These are phyloP conservation scores for Aspergillus versicolor DNA, from an alignment of 2,329 filamentous ascomycete genomes.

Conservation along the genomic window DNA sequence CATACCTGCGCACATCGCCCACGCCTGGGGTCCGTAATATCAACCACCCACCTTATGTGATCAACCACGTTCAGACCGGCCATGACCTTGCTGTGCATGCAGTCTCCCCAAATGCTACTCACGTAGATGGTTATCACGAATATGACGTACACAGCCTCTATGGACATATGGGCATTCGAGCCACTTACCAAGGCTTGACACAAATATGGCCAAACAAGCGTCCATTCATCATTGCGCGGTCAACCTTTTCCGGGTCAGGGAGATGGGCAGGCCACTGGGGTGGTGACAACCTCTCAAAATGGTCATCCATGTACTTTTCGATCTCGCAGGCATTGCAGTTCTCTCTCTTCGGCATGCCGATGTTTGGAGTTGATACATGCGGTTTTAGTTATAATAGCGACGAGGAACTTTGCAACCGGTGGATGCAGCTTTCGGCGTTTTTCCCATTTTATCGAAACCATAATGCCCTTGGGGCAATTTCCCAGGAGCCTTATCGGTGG, in stretches of 20 bases:
- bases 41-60: conserved; percentile 72
- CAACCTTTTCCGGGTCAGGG: conserved; percentile 75
- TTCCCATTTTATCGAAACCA: conserved; percentile 80
- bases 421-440: conserved; percentile 72
- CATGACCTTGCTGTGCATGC: conserved; percentile 72
- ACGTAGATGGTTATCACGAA: conserved; percentile 68
- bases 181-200: conserved; percentile 71
- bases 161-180: conserved; percentile 72
- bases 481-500: conserved; percentile 74
- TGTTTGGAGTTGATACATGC: conserved; percentile 71
- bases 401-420: conserved; percentile 69
- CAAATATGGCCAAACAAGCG: conserved; percentile 65
- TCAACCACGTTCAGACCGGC: conserved; percentile 64
- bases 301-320: conserved; percentile 71
- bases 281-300: conserved; percentile 70
- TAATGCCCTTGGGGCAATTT: conserved; percentile 60
- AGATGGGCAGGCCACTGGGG: conserved; percentile 81
- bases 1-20: conserved; percentile 59
- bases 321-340: conserved; percentile 78
- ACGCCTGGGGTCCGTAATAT: conserved; percentile 66
- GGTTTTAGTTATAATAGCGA: conserved; percentile 69
- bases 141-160: conserved; percentile 84
- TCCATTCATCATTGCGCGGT: conserved; percentile 81
- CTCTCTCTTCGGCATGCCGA: conserved; percentile 71
- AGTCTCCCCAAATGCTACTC: conserved; percentile 73